Percentiles rank a stretch among this genome's conserved stretches.
phyloP scores from a whole-genome alignment of 2,329 filamentous ascomycete species.

The Alternaria metachromatica region DNA sequence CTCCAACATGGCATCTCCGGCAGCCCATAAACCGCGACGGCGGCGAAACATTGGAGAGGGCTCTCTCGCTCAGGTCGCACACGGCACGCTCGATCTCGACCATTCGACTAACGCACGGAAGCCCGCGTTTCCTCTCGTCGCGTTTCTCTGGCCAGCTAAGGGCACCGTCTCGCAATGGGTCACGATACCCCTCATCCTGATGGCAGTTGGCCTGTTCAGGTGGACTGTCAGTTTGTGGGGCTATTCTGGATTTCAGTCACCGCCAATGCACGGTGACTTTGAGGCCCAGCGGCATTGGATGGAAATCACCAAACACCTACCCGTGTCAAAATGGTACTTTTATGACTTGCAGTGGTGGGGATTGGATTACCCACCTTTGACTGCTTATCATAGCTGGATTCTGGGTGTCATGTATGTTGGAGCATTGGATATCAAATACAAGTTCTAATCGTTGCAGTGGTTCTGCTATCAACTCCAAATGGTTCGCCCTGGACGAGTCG shows the following conservation, averaged over 20 bases:
- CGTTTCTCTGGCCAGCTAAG: constrained; percentile 93
- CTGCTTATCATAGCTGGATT: constrained; percentile 98
- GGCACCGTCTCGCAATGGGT: constrained; percentile 90
- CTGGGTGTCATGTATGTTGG: constrained; percentile 74
- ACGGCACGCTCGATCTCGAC: constrained; percentile 55
- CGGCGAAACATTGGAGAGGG: constrained; percentile 52
- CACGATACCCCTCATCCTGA: constrained; percentile 83
- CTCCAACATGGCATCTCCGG: constrained; percentile 41
- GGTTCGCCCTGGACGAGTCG: constrained; percentile 87
- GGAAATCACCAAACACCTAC: constrained; percentile 90
- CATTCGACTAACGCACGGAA: constrained; percentile 53
- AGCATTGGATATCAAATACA: background rate
- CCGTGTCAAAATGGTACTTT: constrained; percentile 96
- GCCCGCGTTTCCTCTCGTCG: constrained; percentile 86
- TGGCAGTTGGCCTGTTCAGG: constrained; percentile 88
- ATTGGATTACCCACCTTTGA: constrained; percentile 94
- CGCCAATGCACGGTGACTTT: constrained; percentile 95
- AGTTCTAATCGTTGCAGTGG: constrained; percentile 59
- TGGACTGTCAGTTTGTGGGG: constrained; percentile 94
- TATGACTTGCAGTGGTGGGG: constrained; percentile 98
- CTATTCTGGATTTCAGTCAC: constrained; percentile 84
- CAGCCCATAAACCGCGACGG: constrained; percentile 51
- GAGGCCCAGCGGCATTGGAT: constrained; percentile 99
- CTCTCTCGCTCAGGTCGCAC: constrained; percentile 47
- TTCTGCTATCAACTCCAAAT: constrained; percentile 75